Evolutionary conservation across 441 rosid species (phyloP).

Genomic region (Metrosideros polymorpha): DNA sequence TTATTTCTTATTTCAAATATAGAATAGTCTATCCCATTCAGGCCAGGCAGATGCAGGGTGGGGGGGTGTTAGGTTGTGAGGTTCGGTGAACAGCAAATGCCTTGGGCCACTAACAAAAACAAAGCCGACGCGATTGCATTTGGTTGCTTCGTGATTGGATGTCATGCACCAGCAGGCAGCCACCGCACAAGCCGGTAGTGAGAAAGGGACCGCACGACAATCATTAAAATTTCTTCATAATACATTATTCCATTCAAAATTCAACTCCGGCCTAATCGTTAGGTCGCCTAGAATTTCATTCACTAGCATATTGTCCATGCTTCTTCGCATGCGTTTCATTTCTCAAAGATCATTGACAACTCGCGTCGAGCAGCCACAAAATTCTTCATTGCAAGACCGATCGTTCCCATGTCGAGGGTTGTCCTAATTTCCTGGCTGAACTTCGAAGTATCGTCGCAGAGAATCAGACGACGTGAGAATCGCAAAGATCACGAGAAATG

Average conservation of each 20-base stretch:
- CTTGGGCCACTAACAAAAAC: neutral
- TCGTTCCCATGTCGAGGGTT: neutral
- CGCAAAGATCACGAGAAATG: neutral
- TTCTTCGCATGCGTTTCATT: neutral
- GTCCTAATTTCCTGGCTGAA: too few species aligned
- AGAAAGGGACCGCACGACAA: neutral
- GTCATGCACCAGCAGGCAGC: neutral
- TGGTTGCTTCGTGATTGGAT: neutral
- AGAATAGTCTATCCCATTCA: too few species aligned
- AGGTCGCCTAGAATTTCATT: neutral
- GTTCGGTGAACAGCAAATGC: neutral
- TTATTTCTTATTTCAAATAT: neutral
- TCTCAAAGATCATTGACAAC: neutral
- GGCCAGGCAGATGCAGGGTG: neutral
- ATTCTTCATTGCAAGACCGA: neutral
- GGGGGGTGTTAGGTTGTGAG: neutral
- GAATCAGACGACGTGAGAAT: too few species aligned
- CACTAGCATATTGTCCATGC: neutral
- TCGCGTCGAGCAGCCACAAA: neutral
- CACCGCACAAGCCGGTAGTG: neutral
- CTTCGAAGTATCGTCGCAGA: neutral
- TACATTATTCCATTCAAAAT: neutral
- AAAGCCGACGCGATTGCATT: neutral
- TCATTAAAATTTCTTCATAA: neutral
- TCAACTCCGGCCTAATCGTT: neutral